Percentiles rank a stretch among this genome's conserved stretches.
phyloP scores from a whole-genome alignment of 345 rosid species.

The Sonneratia alba region DNA sequence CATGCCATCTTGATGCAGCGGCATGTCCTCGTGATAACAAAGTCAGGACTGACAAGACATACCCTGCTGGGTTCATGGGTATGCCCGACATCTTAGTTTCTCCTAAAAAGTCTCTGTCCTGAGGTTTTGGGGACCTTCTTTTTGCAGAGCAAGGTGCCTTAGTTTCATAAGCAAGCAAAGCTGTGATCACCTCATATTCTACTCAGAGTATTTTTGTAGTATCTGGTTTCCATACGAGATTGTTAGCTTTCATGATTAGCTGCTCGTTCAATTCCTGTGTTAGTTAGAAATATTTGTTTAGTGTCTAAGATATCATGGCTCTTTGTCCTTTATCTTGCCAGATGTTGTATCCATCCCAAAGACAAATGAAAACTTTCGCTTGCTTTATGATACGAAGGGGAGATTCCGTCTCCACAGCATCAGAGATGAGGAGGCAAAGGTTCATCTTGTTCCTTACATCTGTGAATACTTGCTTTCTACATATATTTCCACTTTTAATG shows the following conservation, averaged over 20 bases:
- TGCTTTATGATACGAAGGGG: constrained; percentile 9
- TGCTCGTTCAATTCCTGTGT: background rate
- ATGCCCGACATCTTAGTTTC: background rate
- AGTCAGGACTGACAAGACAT: constrained; percentile 9
- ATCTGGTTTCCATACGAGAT: no score
- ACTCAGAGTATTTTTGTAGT: no score
- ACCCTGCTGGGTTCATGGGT: constrained; percentile 13
- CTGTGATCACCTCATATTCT: no score
- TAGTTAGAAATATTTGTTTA: background rate
- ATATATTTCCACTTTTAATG: background rate
- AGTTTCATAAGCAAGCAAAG: no score
- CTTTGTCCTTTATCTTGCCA: background rate
- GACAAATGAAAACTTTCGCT: constrained; percentile 9
- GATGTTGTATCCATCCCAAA: constrained; percentile 9
- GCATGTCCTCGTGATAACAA: constrained; percentile 9
- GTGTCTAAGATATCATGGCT: background rate
- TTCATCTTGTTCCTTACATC: background rate
- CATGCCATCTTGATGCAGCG: constrained; percentile 9
- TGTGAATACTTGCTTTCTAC: background rate
- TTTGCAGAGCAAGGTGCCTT: no score
- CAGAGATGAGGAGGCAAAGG: constrained; percentile 11
- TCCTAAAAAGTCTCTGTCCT: no score
- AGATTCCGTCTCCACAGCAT: constrained; percentile 10
- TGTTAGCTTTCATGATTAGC: no score
- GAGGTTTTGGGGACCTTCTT: no score